A percentile compares a stretch with the other conserved stretches of the same genome.
Conservation (phyloP, 352 stramenopile genomes). For the Blastocystis sp. region DNA sequence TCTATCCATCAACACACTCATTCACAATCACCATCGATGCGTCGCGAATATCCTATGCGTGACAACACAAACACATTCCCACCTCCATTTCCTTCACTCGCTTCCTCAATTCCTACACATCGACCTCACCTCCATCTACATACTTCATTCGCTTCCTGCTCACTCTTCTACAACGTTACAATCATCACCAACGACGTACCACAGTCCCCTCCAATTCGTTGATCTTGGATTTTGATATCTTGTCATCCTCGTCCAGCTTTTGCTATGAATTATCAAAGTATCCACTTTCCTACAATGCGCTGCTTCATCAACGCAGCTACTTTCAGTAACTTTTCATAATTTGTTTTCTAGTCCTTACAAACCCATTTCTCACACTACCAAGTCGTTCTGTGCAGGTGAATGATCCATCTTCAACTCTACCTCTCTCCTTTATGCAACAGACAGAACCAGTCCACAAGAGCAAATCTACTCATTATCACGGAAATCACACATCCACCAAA, state of each 20-base stretch:
- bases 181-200: neutral
- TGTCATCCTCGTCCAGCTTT: neutral
- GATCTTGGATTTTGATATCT: neutral
- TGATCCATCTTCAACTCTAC: constrained; percentile 19
- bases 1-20: neutral
- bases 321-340: constrained; percentile 50
- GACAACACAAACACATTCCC: too few species aligned
- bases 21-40: neutral
- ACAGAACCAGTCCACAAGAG: too few species aligned
- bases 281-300: neutral
- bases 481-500: neutral
- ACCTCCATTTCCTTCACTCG: neutral
- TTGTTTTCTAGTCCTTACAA: constrained; percentile 14
- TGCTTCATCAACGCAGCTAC: constrained; percentile 53
- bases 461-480: too few species aligned
- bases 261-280: neutral
- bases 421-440: too few species aligned
- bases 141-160: neutral
- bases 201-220: neutral
- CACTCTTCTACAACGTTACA: neutral
- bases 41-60: too few species aligned
- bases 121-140: neutral
- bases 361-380: neutral
- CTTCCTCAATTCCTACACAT: too few species aligned
- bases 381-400: neutral